Evolutionary conservation across 106 monocot genomes (phyloP).

Genomic region (Allium sativum): DNA sequence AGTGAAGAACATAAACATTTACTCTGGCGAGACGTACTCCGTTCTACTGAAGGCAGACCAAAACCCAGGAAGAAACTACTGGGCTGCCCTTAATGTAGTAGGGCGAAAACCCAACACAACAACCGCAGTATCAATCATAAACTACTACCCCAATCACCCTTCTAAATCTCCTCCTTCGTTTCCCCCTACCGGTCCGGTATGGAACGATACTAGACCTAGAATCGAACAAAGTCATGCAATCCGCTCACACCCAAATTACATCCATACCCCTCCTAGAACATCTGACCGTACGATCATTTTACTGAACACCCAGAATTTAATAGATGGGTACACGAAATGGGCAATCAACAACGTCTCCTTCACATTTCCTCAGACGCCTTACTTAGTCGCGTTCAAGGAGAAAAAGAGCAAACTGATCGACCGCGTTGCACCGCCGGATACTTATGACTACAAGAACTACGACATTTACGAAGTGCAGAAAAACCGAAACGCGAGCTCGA

Average conservation of each 20-base stretch:
- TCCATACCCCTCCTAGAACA: conserved; percentile 27
- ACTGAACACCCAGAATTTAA: conserved; percentile 76
- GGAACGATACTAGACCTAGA: conserved; percentile 53
- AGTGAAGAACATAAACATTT: conserved; percentile 59
- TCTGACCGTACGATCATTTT: conserved; percentile 53
- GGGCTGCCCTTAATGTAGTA: conserved; percentile 58
- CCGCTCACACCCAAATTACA: conserved; percentile 30
- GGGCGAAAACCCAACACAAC: conserved; percentile 42
- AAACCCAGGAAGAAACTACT: conserved; percentile 64
- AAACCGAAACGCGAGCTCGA: conserved; percentile 15
- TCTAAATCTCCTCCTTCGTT: conserved; percentile 18
- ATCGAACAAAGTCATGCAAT: conserved; percentile 34
- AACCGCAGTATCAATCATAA: conserved; percentile 50
- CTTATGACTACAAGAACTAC: conserved; percentile 25
- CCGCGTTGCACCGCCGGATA: conserved; percentile 41
- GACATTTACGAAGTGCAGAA: conserved; percentile 6
- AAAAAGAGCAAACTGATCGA: conserved; percentile 31
- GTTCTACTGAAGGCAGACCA: conserved; percentile 63
- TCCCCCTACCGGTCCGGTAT: conserved; percentile 35
- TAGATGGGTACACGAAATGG: conserved; percentile 53
- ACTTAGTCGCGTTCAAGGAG: conserved; percentile 54
- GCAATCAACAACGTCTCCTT: conserved; percentile 75
- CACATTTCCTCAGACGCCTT: conserved; percentile 52
- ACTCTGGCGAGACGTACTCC: conserved; percentile 95
- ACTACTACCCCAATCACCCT: conserved; percentile 57